Base-by-base conservation (phyloP, 2,329 filamentous ascomycete species). In the Colletotrichum cordylinicola region DNA sequence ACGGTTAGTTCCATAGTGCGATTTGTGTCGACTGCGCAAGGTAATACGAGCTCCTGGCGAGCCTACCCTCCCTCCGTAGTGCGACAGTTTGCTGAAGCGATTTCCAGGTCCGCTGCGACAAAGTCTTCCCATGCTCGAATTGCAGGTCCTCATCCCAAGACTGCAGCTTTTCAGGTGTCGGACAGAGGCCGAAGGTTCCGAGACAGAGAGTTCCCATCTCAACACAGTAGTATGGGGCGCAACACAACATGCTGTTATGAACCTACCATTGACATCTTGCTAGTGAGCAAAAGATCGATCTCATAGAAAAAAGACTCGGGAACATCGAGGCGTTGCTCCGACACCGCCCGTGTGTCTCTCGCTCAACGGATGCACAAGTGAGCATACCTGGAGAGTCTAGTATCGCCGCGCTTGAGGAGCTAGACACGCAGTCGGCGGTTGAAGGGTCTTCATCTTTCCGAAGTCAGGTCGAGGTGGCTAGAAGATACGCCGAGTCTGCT, bases 251-350 rank as follows among this genome's bases (percentile, higher is more conserved):
- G n/a, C 15, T 71, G 8, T 16, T 10, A 31, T 13, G 8, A 37
- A 3, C 27, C 1, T n/a, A 10, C 21, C 29, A 13, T 48, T 68
- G 29, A 48, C 1, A 9, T 12, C 6, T 12, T 37, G 18, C 18
- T 39, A 68, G 70, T 18, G 70, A 72, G 24, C 24, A 72, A 24
- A 72, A 72, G 4, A 61, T 72, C 7, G 70, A 67, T 52, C 55
- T 37, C 13, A 37, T 72, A n/a, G 64, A 72, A 1, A 37, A 62
- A 24, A 55, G 64, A 16, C 65, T 72, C 8, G 56, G 52, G 5
- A 61, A 52, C 15, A 72, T 68, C 21, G 70, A 72, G 35, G 48
- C 62, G 4, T 29, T 72, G 16, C 55, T 72, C 2, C 18, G 37
- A 15, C 48, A 27, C 13, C 68, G 39, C 13, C 68, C 39, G 21